A percentile compares a stretch with the other conserved stretches of the same genome.
Evolutionary conservation across 148 eudicot species (phyloP).

Genomic region (Cornus kousa): DNA sequence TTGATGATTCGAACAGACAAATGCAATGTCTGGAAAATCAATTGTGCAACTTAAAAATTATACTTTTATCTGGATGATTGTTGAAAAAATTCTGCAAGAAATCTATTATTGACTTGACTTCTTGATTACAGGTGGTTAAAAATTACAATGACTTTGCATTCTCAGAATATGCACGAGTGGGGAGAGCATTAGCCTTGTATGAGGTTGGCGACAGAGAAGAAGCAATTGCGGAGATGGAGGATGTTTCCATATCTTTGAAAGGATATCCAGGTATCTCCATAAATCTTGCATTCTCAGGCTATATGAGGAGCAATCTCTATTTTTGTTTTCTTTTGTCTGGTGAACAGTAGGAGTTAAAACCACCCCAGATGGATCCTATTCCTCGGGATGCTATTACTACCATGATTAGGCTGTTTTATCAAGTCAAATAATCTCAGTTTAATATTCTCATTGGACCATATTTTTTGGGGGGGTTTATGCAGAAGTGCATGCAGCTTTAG

Average conservation of each 20-base stretch:
- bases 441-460: not conserved
- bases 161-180: slow-evolving; percentile 42
- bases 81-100: not conserved
- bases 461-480: slow-evolving; percentile 13
- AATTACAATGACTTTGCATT: slow-evolving; percentile 39
- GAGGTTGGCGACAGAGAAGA: slow-evolving; percentile 36
- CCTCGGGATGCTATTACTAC: not conserved
- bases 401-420: not conserved
- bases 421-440: not conserved
- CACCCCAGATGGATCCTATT: not conserved
- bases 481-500: slow-evolving; percentile 41
- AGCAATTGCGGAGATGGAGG: slow-evolving; percentile 40
- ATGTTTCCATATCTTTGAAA: slow-evolving; percentile 38
- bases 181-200: slow-evolving; percentile 38
- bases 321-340: not conserved
- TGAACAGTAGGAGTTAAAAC: not conserved
- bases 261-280: slow-evolving; percentile 32
- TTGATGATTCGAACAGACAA: not conserved
- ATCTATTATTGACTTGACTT: not conserved
- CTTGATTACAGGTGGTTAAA: slow-evolving; percentile 21
- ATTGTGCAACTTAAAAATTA: not conserved
- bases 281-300: not conserved
- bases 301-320: not conserved
- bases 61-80: not conserved
- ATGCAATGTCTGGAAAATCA: not conserved